Percentiles rank a stretch among this genome's conserved stretches.
phyloP scores from a whole-genome alignment of 1,284 basidiomycete genomes.

The Cystobasidium pallidum region DNA sequence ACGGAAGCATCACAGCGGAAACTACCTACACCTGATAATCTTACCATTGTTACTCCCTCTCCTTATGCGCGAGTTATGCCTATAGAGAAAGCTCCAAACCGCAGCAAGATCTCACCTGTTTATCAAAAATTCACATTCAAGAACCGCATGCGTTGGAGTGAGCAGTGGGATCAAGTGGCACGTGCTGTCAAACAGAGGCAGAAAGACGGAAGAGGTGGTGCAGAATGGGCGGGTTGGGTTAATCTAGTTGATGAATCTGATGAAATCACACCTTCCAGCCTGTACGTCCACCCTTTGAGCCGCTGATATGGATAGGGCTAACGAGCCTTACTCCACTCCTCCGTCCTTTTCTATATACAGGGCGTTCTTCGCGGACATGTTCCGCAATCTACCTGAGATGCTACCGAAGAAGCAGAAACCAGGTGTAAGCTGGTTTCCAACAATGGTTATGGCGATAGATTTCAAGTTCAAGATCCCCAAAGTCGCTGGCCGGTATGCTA shows the following conservation, averaged over 20 bases:
- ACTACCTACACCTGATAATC: constrained; percentile 25
- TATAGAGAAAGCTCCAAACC: constrained; percentile 16
- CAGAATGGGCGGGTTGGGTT: constrained; percentile 39
- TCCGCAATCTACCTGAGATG: constrained; percentile 39
- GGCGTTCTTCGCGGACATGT: constrained; percentile 42
- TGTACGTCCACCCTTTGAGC: constrained; percentile 9
- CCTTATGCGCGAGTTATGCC: constrained; percentile 34
- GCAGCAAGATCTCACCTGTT: background rate
- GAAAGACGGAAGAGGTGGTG: constrained; percentile 28
- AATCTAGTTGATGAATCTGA: constrained; percentile 14
- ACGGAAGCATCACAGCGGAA: constrained; percentile 14
- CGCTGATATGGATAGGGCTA: too few species aligned
- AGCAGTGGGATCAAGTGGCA: constrained; percentile 30
- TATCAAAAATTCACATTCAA: constrained; percentile 39
- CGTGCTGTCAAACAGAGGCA: constrained; percentile 18
- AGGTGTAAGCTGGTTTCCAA: constrained; percentile 39
- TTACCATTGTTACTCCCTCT: constrained; percentile 29
- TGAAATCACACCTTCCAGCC: constrained; percentile 13
- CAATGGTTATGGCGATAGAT: constrained; percentile 42
- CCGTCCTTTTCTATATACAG: background rate
- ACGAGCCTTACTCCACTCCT: too few species aligned
- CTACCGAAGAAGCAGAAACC: constrained; percentile 28
- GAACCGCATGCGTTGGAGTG: constrained; percentile 32
- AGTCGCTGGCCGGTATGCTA: constrained; percentile 2
- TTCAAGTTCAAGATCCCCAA: constrained; percentile 40